Evolutionary conservation across 495 filamentous ascomycete species (phyloP).

Genomic region (Cairneyella variabilis): DNA sequence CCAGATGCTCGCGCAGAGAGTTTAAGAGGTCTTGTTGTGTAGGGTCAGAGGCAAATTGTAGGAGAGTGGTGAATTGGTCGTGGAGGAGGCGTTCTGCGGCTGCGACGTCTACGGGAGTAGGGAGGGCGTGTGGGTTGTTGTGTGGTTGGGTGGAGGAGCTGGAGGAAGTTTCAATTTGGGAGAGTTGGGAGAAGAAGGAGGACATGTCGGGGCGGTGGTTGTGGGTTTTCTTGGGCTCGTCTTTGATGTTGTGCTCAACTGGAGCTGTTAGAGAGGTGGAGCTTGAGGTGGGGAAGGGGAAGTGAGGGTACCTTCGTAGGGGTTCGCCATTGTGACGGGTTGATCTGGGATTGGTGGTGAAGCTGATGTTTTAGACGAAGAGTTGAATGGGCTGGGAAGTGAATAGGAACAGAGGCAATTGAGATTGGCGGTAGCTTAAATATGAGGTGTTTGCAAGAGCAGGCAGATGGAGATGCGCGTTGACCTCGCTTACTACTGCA

Average conservation of each 20-base stretch:
- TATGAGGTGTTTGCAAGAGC: background rate
- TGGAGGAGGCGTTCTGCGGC: constrained; percentile 54
- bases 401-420: no score
- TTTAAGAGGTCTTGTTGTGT: constrained; percentile 48
- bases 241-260: constrained; percentile 83
- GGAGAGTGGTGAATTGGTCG: constrained; percentile 37
- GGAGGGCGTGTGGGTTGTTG: constrained; percentile 59
- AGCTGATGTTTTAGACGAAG: background rate
- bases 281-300: background rate
- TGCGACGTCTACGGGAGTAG: constrained; percentile 68
- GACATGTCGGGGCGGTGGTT: constrained; percentile 75
- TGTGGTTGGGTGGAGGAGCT: constrained; percentile 34
- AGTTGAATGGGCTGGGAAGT: background rate
- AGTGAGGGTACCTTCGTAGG: constrained; percentile 20
- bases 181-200: constrained; percentile 78
- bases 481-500: background rate
- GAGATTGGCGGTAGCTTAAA: background rate
- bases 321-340: constrained; percentile 17
- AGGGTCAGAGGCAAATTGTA: constrained; percentile 14
- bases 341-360: background rate
- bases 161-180: constrained; percentile 53
- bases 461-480: background rate
- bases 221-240: constrained; percentile 33
- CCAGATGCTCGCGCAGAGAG: constrained; percentile 57
- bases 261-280: constrained; percentile 4